Base-by-base conservation (phyloP, 2,329 filamentous ascomycete species). In the Diaporthe nobilis region DNA sequence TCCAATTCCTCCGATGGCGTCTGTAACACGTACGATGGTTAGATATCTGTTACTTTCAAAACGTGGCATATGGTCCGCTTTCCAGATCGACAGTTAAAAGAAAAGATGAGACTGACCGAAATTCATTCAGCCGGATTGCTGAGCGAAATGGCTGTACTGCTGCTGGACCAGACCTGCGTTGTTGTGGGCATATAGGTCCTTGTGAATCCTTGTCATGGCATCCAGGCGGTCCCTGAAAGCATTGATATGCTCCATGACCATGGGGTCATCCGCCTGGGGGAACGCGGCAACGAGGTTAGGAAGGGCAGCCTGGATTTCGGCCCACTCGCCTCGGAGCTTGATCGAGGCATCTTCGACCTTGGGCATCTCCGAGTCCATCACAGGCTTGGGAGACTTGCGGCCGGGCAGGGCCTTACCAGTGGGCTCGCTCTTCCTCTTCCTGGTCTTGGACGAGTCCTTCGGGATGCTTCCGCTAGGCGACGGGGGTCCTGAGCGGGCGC, bases 241-340 rank as follows among this genome's bases (percentile, higher is more conserved):
- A 76, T 82, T 83, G 79, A 93, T 87, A 73, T 89, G 87, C 77
- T 90, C 86, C 77, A 91, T 83, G 77, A 88, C 89, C 77, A 89
- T 86, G 71, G 86, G 82, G 77, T 90, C 88, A 78, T 88, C 86
- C 22, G 89, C 89, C 80, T 87, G 86, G 79, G 80, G 82, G 76
- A 89, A 86, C 63, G 83, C 84, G 71, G 85, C 84, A 60, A 92
- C 85, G 55, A 94, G 89, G 77, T 87, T 87, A 79, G 93, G 89
- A 68, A 95, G 88, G 51, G 88, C 88, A 80, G 88, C 89, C 83
- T 90, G 92, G 84, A 93, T 91, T 78, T 92, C 89, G 80, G 90
- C 85, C 90, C 90, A 92, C 79, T 90, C 86, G 76, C 90, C 86
- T 71, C 88, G 83, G 67, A 89, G 84, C 47, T 87, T 86, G 79